phyloP scores from a whole-genome alignment of 495 filamentous ascomycete species.

The Chaetomium cochliodes region DNA sequence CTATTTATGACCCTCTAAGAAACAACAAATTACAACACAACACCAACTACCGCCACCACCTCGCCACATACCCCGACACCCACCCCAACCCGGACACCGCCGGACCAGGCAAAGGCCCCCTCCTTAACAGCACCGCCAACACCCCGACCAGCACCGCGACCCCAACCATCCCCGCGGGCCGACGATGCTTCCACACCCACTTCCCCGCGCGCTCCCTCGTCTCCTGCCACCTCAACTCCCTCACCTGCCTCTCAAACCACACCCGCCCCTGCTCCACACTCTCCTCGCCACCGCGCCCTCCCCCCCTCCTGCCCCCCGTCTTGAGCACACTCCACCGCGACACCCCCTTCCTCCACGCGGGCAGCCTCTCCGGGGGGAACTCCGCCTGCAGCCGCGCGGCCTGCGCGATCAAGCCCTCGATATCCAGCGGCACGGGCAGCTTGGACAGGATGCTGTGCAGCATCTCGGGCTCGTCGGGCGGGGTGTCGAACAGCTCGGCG shows the following conservation, averaged over 20 bases:
- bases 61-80: slow-evolving; percentile 21
- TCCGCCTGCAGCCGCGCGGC: slow-evolving; percentile 52
- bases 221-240: slow-evolving; percentile 64
- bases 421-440: slow-evolving; percentile 76
- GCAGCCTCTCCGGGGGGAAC: slow-evolving; percentile 75
- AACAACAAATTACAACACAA: neutral
- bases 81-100: slow-evolving; percentile 30
- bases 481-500: slow-evolving; percentile 76
- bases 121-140: slow-evolving; percentile 46
- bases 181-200: slow-evolving; percentile 59
- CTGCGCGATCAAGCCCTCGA: slow-evolving; percentile 69
- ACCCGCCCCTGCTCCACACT: slow-evolving; percentile 6
- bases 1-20: neutral
- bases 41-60: slow-evolving; percentile 24
- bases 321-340: slow-evolving; percentile 79
- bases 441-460: slow-evolving; percentile 85
- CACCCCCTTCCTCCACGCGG: slow-evolving; percentile 59
- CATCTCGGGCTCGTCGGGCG: slow-evolving; percentile 87
- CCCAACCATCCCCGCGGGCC: slow-evolving; percentile 56
- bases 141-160: slow-evolving; percentile 63
- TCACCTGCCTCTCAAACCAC: slow-evolving; percentile 67
- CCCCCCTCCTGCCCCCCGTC: slow-evolving; percentile 42
- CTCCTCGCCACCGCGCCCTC: neutral
- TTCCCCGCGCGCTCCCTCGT: slow-evolving; percentile 52
- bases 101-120: slow-evolving; percentile 20